Evolutionary conservation across 495 filamentous ascomycete species (phyloP).

Genomic region (Astrothelium subdiscretum): DNA sequence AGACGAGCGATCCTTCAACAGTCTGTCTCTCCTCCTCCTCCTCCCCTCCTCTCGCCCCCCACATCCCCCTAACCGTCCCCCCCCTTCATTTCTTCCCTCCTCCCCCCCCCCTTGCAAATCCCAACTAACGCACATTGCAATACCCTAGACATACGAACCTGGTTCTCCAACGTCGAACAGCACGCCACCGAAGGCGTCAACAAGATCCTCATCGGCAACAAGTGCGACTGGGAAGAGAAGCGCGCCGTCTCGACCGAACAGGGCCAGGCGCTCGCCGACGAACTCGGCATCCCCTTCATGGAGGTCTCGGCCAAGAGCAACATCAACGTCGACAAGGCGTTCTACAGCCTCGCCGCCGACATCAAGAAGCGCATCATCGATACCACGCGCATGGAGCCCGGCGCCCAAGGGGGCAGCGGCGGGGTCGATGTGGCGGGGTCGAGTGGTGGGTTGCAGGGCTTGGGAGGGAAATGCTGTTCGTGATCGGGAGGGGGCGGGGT

Average conservation of each 20-base stretch:
- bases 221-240: constrained; percentile 99
- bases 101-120: background rate
- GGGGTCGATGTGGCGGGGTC: constrained; percentile 63
- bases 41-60: background rate
- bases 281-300: constrained; percentile 95
- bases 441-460: constrained; percentile 44
- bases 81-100: background rate
- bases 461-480: constrained; percentile 78
- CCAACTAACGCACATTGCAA: constrained; percentile 3
- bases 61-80: background rate
- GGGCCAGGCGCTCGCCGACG: constrained; percentile 85
- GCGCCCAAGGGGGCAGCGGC: constrained; percentile 31
- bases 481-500: background rate
- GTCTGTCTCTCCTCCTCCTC: constrained; percentile 41
- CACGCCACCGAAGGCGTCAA: constrained; percentile 98
- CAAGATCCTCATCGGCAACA: constrained; percentile 99
- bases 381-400: constrained; percentile 66
- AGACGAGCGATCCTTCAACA: constrained; percentile 93
- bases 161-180: constrained; percentile 99
- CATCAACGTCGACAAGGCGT: constrained; percentile 98
- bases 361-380: constrained; percentile 95
- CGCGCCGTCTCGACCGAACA: constrained; percentile 83
- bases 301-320: constrained; percentile 98
- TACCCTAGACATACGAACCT: constrained; percentile 95
- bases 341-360: constrained; percentile 86